Conservation (phyloP, 495 filamentous ascomycete species). For the Extremus antarcticus region DNA sequence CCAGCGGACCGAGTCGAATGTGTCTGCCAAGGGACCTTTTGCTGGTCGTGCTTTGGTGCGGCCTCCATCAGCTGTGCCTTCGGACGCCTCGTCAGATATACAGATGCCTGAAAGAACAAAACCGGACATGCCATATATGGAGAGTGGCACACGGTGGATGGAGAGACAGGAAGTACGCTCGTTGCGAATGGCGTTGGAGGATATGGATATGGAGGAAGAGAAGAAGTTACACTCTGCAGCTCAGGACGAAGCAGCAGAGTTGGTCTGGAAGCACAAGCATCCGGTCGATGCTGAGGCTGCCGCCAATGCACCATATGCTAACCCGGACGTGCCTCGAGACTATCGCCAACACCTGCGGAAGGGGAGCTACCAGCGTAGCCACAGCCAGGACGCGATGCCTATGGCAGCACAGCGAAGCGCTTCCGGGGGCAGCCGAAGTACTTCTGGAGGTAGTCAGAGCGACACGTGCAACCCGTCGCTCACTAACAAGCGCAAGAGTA, state of each 20-base stretch:
- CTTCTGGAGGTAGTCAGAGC: neutral
- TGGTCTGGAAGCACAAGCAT: conserved; percentile 77
- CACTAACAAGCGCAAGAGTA: conserved; percentile 1
- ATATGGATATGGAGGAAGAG: conserved; percentile 66
- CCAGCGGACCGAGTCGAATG: conserved; percentile 1
- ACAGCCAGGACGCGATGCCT: conserved; percentile 38
- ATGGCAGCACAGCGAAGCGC: neutral
- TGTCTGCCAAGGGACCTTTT: neutral
- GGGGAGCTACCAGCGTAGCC: conserved; percentile 51
- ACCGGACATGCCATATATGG: conserved; percentile 56
- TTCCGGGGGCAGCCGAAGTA: conserved; percentile 5
- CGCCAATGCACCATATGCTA: conserved; percentile 45
- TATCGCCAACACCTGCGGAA: conserved; percentile 52
- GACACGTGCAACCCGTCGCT: neutral
- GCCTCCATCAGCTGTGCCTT: conserved; percentile 12
- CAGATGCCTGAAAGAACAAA: conserved; percentile 18
- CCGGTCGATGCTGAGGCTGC: conserved; percentile 44
- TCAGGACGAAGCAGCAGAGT: conserved; percentile 73
- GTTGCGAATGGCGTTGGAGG: conserved; percentile 67
- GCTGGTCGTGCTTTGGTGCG: conserved; percentile 5
- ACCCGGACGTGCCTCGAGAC: conserved; percentile 21
- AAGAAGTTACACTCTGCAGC: conserved; percentile 59
- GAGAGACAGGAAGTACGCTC: conserved; percentile 76
- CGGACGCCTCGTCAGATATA: neutral
- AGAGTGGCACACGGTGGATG: conserved; percentile 70